Conservation (phyloP, 169 alveolate genomes). For the Plasmodium billcollinsi region DNA sequence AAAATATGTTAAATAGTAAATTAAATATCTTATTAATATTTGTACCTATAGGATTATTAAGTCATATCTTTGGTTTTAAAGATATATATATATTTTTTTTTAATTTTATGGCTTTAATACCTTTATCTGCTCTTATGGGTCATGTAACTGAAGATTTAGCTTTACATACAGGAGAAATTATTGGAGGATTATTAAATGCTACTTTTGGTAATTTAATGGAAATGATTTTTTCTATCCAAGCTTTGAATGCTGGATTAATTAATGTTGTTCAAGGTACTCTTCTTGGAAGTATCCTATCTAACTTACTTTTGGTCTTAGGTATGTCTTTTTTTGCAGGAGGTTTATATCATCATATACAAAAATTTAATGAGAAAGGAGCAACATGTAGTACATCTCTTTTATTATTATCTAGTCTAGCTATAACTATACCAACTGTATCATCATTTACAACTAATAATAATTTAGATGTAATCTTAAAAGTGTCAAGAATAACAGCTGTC, state of each 20-base stretch:
- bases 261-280: slow-evolving; percentile 91
- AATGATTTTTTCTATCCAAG: slow-evolving; percentile 91
- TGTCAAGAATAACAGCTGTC: slow-evolving; percentile 88
- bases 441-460: slow-evolving; percentile 74
- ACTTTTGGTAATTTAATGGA: slow-evolving; percentile 93
- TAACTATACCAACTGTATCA: slow-evolving; percentile 88
- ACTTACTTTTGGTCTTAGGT: slow-evolving; percentile 89
- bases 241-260: slow-evolving; percentile 83
- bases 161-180: slow-evolving; percentile 88
- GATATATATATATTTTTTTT: slow-evolving; percentile 81
- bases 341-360: slow-evolving; percentile 88
- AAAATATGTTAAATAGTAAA: slow-evolving; percentile 68
- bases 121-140: slow-evolving; percentile 90
- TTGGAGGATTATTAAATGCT: slow-evolving; percentile 92
- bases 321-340: slow-evolving; percentile 93
- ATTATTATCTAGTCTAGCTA: slow-evolving; percentile 87
- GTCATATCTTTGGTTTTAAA: slow-evolving; percentile 79
- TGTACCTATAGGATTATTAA: slow-evolving; percentile 84
- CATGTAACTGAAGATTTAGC: slow-evolving; percentile 90
- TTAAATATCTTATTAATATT: slow-evolving; percentile 78
- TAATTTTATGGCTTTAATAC: slow-evolving; percentile 88
- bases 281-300: slow-evolving; percentile 90
- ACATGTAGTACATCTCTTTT: slow-evolving; percentile 87
- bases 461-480: slow-evolving; percentile 78
- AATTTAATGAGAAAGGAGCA: slow-evolving; percentile 90